Percentiles rank a stretch among this genome's conserved stretches.
phyloP scores from a whole-genome alignment of 2,329 filamentous ascomycete genomes.

The Dothideomycetidae sp. region DNA sequence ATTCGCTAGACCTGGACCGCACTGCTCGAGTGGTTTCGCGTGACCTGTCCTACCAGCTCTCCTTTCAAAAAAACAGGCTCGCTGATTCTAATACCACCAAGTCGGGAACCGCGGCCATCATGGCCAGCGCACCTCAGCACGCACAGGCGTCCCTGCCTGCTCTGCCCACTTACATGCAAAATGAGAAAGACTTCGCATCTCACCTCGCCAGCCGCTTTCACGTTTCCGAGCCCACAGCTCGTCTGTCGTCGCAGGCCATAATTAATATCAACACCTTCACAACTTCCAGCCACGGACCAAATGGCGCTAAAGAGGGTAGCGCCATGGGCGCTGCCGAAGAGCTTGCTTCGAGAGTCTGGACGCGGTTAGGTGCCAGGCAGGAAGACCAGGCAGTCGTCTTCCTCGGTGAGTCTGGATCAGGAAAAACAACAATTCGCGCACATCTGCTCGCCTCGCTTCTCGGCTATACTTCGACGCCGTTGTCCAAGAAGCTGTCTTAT shows the following conservation, averaged over 20 bases:
- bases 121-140: slow-evolving; percentile 37
- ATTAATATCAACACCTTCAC: slow-evolving; percentile 92
- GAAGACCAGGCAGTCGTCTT: slow-evolving; percentile 93
- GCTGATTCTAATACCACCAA: slow-evolving; percentile 4
- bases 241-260: slow-evolving; percentile 79
- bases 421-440: slow-evolving; percentile 87
- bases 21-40: slow-evolving; percentile 1
- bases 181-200: slow-evolving; percentile 63
- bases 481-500: slow-evolving; percentile 85
- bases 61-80: not conserved
- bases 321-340: slow-evolving; percentile 88
- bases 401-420: slow-evolving; percentile 85
- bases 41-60: not conserved
- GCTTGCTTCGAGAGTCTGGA: slow-evolving; percentile 72
- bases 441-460: slow-evolving; percentile 78
- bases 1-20: no score
- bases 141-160: slow-evolving; percentile 78
- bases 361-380: slow-evolving; percentile 69
- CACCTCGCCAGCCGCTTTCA: slow-evolving; percentile 85
- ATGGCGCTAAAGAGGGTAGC: slow-evolving; percentile 84
- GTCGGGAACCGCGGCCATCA: slow-evolving; percentile 13
- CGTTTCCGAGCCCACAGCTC: slow-evolving; percentile 73
- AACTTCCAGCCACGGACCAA: slow-evolving; percentile 69
- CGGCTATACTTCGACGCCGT: slow-evolving; percentile 77
- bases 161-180: slow-evolving; percentile 69